Base-by-base conservation (phyloP, 257 asterid genomes). In the Solanum appendiculatum region DNA sequence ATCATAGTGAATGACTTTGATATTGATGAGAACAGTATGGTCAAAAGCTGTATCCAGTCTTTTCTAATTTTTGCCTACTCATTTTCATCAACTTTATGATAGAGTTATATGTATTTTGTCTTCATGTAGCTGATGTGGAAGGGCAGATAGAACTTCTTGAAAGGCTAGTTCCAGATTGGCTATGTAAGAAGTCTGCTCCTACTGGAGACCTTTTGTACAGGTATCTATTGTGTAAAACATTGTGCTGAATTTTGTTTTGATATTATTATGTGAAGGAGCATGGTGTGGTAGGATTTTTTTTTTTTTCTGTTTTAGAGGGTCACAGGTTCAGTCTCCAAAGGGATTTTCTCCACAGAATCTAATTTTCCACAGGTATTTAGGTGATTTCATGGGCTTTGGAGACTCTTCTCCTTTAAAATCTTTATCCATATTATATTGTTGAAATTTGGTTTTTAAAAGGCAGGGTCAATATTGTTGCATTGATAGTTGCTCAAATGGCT, bases 141-240 rank as follows among this genome's bases (percentile, higher is more conserved):
- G 91, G 66, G 73, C 92, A 92, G 86, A 88, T 96, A 89, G 98
- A 92, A 85, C 90, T 73, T 87, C 95, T 96, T 44, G 98, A 93
- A 93, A 93, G 93, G 90, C 92, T 92, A 83, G 98, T 93, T 87
- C 98, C 98, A 51, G 97, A 93, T 90, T 96, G 98, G 99, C 89
- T 96, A 74, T 92, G 77, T 42, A 93, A 93, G 93, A 90, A 91
- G 88, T 51, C 88, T 91, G 92, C 89, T 14, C 88, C 92, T 23
- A 92, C 97, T 88, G 98, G 98, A 31, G 98, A 94, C 92, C 91
- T 89, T 84, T 75, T 94, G 84, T 96, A 93, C 92, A 92, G 91
- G 99, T 95, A 87, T 84, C 85, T 48, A 11, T 31, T 18, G 56
- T 81, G 69, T 48, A 46, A 80, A 44, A 46, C 40, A 10, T 46